Evolutionary conservation across 176 grass and related monocot genomes (phyloP).

Genomic region (Eleusine coracana): DNA sequence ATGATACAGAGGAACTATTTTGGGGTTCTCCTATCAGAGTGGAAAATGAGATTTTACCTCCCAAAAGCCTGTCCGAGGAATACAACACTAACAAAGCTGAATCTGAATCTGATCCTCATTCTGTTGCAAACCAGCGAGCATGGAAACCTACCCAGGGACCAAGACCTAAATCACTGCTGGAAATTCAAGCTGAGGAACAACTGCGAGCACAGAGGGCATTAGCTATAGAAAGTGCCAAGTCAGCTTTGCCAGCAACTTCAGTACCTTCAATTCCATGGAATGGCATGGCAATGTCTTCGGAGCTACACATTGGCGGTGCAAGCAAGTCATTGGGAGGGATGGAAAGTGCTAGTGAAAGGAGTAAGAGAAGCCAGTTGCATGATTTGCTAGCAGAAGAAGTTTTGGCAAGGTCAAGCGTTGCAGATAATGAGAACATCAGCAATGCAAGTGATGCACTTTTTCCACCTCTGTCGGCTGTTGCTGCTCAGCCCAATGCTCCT

Average conservation of each 20-base stretch:
- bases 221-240: conserved; percentile 39
- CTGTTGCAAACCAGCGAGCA: conserved; percentile 41
- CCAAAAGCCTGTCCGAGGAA: conserved; percentile 48
- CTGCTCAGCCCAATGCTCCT: conserved; percentile 42
- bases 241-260: conserved; percentile 21
- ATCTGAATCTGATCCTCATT: conserved; percentile 53
- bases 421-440: conserved; percentile 50
- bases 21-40: conserved; percentile 40
- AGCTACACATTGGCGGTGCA: conserved; percentile 47
- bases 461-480: conserved; percentile 42
- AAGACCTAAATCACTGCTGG: conserved; percentile 89
- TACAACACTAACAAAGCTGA: conserved; percentile 54
- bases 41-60: conserved; percentile 36
- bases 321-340: conserved; percentile 37
- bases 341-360: conserved; percentile 57
- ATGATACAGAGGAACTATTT: conserved; percentile 55
- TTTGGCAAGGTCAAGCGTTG: conserved; percentile 61
- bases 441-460: conserved; percentile 49
- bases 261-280: conserved; percentile 66
- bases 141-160: conserved; percentile 83
- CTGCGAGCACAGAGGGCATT: conserved; percentile 62
- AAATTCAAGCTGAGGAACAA: conserved; percentile 98
- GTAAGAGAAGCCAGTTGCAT: conserved; percentile 75
- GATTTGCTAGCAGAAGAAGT: conserved; percentile 95
- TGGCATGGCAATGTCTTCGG: conserved; percentile 49